Conservation (phyloP, 2,329 filamentous ascomycete genomes). For the Massarina eburnea region DNA sequence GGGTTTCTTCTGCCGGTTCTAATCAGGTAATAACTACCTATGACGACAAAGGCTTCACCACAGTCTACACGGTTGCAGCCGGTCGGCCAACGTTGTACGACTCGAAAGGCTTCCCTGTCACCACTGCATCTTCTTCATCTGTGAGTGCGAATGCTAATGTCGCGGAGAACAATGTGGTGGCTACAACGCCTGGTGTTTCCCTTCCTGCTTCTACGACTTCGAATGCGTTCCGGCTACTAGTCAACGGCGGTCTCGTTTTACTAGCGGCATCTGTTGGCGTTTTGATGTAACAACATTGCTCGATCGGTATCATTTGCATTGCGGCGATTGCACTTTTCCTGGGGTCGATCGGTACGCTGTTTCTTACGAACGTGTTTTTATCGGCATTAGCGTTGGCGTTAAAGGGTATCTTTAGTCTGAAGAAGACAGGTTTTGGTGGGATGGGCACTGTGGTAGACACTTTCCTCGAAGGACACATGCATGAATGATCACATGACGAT, state of each 20-base stretch:
- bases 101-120: conserved; percentile 49
- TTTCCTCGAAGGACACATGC: conserved; percentile 1
- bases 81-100: conserved; percentile 49
- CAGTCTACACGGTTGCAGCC: conserved; percentile 45
- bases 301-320: conserved; percentile 5
- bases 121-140: conserved; percentile 15
- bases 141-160: conserved; percentile 10
- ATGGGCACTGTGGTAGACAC: not conserved
- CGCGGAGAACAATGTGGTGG: conserved; percentile 17
- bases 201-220: conserved; percentile 13
- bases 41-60: conserved; percentile 54
- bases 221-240: conserved; percentile 14
- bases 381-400: conserved; percentile 13
- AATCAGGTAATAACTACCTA: conserved; percentile 48
- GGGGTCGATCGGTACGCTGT: not conserved
- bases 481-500: conserved; percentile 3
- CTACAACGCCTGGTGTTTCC: conserved; percentile 5
- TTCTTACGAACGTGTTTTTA: not conserved
- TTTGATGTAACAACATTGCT: conserved; percentile 15
- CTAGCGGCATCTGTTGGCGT: conserved; percentile 24
- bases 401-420: not conserved
- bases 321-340: not conserved
- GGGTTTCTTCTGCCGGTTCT: conserved; percentile 33
- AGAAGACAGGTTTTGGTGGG: not conserved
- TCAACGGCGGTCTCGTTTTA: conserved; percentile 14